Evolutionary conservation across 2,329 filamentous ascomycete species (phyloP), one percentile per base, ranked within the genome.

Genomic region (Clonostachys rhizophaga): DNA sequence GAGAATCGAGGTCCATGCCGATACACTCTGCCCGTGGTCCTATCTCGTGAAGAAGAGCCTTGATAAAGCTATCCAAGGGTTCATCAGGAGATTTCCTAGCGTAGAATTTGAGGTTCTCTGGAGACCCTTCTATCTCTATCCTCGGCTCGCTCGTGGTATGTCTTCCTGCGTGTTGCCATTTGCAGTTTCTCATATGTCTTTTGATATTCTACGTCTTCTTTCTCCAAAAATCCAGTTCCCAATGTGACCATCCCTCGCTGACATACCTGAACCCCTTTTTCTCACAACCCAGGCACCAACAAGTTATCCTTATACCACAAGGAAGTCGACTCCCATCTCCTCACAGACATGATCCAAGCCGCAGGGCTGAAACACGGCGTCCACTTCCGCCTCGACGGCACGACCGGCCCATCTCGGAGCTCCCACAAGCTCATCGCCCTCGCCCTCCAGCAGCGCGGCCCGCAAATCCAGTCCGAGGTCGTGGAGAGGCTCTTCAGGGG

Each of bases 1-100:
- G 34, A 40, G 52, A 11, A 68, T 79, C 49, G 70, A 76, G 43
- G 60, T 76, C 42, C 72, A 76, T 52, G 61, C 71, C 36, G 76
- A 79, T 56, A 66, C 73, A 7, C 61, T 75, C 36, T 80, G 76
- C 49, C 73, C 75, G 5, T 78, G 73, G 64, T 77, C 72, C 53
- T 79, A 75, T 53, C 63, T 79, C 49, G 68, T 70, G 48, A 68
- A 75, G 51, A 69, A 64, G 47, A 70, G 66, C 46, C 64, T 79
- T 45, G 68, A 75, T 49, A 52, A 50, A 12, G 74, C 75, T 47
- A 74, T 78, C 50, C 56, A 61, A 18, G 53, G 57, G 6, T 75
- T 71, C 56, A 61, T 60, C 46, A 52, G 58, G 5, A 53, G 53
- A 13, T 64, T 75, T 49, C 72, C 72, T 0, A 64, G 69, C 14